Percentiles rank a stretch among this genome's conserved stretches.
Conservation (phyloP, 352 stramenopile species). For the Phytophthora cactorum region DNA sequence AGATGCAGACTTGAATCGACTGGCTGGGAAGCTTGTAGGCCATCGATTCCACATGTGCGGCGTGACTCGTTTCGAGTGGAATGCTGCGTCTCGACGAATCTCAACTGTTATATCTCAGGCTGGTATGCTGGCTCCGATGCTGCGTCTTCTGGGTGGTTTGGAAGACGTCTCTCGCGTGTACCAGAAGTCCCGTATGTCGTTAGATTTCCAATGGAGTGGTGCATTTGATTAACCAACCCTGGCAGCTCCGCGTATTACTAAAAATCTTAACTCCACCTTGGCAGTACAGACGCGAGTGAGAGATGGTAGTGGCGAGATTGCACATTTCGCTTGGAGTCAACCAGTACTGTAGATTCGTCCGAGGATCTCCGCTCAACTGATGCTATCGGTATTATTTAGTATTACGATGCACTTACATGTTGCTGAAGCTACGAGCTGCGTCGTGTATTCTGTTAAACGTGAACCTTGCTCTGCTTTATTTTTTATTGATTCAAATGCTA, state of each 20-base stretch:
- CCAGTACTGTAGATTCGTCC: too few species aligned
- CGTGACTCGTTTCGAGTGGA: constrained; percentile 12
- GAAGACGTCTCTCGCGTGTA: constrained; percentile 13
- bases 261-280: too few species aligned
- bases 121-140: constrained; percentile 17
- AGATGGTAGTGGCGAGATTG: too few species aligned
- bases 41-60: constrained; percentile 10
- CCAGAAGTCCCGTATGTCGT: constrained; percentile 10
- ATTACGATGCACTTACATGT: too few species aligned
- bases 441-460: too few species aligned
- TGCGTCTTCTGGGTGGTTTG: constrained; percentile 8
- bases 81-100: neutral
- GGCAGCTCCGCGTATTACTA: neutral
- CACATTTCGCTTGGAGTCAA: too few species aligned
- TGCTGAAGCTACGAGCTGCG: too few species aligned
- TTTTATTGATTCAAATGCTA: too few species aligned
- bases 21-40: constrained; percentile 4
- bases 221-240: neutral
- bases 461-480: too few species aligned
- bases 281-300: too few species aligned
- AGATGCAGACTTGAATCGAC: neutral
- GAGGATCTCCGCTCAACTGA: too few species aligned
- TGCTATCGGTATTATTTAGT: too few species aligned
- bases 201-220: constrained; percentile 9
- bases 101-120: constrained; percentile 1